Evolutionary conservation across 208 protist genomes (phyloP).

Genomic region (Trypanosoma rangeli): DNA sequence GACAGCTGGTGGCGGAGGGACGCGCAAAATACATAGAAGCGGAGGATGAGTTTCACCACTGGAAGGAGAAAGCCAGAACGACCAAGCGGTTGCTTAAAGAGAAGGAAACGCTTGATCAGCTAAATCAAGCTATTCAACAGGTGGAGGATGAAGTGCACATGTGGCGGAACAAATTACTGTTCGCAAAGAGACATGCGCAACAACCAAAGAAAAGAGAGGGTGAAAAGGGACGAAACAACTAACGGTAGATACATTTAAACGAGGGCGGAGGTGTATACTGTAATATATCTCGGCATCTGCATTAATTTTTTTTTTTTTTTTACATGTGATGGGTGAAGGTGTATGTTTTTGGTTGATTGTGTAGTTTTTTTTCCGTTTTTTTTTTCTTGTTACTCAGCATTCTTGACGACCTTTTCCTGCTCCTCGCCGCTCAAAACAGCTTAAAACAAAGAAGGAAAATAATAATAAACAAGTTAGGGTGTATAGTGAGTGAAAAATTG

Average conservation of each 20-base stretch:
- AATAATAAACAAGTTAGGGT: background rate
- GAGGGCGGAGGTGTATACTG: background rate
- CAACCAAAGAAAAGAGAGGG: background rate
- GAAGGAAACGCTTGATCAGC: conserved; percentile 2
- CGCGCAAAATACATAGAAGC: conserved; percentile 29
- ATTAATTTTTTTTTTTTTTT: background rate
- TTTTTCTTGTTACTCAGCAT: background rate
- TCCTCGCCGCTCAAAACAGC: background rate
- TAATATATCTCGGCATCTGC: background rate
- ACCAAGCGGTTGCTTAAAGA: conserved; percentile 21
- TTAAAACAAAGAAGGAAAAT: background rate
- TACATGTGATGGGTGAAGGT: background rate
- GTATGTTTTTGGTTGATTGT: background rate
- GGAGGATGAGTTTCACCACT: conserved; percentile 22
- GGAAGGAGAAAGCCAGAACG: conserved; percentile 21
- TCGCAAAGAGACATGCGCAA: background rate
- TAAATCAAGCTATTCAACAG: conserved; percentile 15
- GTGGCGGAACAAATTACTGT: conserved; percentile 4
- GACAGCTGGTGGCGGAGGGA: conserved; percentile 27
- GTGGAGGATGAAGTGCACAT: background rate
- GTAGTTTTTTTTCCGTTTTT: background rate
- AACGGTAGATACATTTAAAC: background rate
- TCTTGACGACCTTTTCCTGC: background rate
- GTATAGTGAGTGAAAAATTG: too few relatives aligned
- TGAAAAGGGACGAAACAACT: background rate